Conservation (phyloP, 495 filamentous ascomycete species). For the Penicillium steckii region DNA sequence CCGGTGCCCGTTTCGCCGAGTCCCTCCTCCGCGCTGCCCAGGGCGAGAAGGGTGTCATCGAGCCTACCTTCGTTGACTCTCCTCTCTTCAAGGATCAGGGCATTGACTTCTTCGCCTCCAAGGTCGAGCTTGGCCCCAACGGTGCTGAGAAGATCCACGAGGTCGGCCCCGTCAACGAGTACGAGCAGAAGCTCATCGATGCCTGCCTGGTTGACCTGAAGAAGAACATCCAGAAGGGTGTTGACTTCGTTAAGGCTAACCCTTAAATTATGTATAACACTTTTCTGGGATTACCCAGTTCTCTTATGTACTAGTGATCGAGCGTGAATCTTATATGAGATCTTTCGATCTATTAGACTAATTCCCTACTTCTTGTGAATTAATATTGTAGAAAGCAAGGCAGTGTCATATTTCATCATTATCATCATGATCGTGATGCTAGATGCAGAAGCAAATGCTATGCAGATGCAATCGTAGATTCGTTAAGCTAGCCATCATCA, state of each 20-base stretch:
- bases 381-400: too few relatives aligned
- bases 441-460: too few relatives aligned
- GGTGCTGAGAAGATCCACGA: slow-evolving; percentile 91
- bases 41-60: slow-evolving; percentile 91
- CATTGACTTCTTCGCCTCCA: slow-evolving; percentile 91
- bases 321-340: slow-evolving; percentile 17
- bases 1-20: slow-evolving; percentile 96
- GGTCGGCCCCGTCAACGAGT: slow-evolving; percentile 75
- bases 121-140: slow-evolving; percentile 91
- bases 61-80: slow-evolving; percentile 96
- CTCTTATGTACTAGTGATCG: slow-evolving; percentile 22
- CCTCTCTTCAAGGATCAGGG: slow-evolving; percentile 97
- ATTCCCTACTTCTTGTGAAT: too few relatives aligned
- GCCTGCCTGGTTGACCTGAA: slow-evolving; percentile 82
- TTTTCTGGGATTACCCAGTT: neutral
- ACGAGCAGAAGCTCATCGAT: slow-evolving; percentile 88
- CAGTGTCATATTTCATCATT: too few relatives aligned
- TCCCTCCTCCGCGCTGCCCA: slow-evolving; percentile 87
- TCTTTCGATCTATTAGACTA: slow-evolving; percentile 19
- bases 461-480: neutral
- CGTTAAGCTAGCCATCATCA: neutral
- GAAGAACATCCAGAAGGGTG: slow-evolving; percentile 80
- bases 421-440: too few relatives aligned
- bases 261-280: slow-evolving; percentile 51
- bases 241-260: slow-evolving; percentile 68